phyloP scores from a whole-genome alignment of 1,139 yeast species.

The Protomyces macrosporus region DNA sequence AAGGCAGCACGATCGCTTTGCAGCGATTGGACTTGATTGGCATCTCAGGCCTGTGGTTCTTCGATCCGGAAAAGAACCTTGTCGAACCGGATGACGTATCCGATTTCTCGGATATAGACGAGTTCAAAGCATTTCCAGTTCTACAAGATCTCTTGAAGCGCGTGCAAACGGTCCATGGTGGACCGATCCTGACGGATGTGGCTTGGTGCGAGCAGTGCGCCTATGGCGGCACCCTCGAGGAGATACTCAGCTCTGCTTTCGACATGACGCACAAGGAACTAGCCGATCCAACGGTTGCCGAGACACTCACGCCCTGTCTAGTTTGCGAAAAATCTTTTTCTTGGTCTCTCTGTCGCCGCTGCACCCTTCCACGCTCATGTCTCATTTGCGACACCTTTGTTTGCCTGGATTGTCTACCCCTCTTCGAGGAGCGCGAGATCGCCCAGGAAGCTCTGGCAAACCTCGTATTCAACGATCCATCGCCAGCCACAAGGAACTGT shows the following conservation, averaged over 20 bases:
- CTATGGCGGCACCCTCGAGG: neutral
- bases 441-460: too few relatives aligned
- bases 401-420: constrained; percentile 1
- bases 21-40: constrained; percentile 13
- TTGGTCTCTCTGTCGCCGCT: constrained; percentile 3
- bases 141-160: neutral
- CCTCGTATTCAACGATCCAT: too few relatives aligned
- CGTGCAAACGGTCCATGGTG: constrained; percentile 9
- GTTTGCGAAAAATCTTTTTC: neutral
- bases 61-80: constrained; percentile 12
- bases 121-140: constrained; percentile 1
- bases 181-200: constrained; percentile 3
- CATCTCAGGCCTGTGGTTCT: constrained; percentile 14
- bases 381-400: constrained; percentile 11
- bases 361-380: constrained; percentile 9
- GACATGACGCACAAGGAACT: neutral
- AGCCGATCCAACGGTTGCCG: constrained; percentile 6
- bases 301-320: neutral
- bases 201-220: constrained; percentile 8
- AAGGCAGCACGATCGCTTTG: neutral
- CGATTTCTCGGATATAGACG: constrained; percentile 12
- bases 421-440: too few relatives aligned
- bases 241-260: too few relatives aligned
- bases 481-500: too few relatives aligned
- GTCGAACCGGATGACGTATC: constrained; percentile 6